A percentile compares a stretch with the other conserved stretches of the same genome.
Conservation (phyloP, 148 eudicot species). For the Rhododendron molle region DNA sequence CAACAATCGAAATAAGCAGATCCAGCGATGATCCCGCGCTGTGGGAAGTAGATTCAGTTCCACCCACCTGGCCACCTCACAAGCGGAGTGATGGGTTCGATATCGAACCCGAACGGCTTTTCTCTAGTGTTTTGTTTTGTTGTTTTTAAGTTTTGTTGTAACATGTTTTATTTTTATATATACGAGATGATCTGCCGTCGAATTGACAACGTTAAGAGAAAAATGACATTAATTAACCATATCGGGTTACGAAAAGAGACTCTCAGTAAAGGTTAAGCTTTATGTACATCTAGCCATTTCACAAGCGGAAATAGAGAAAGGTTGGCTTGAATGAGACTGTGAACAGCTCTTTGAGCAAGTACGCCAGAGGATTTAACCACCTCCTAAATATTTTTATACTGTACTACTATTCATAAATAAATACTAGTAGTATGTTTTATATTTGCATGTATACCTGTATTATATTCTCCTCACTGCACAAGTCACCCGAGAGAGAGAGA, state of each 20-base stretch:
- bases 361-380: conserved; percentile 1
- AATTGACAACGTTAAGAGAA: too few species aligned
- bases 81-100: too few species aligned
- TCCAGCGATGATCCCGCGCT: neutral
- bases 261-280: neutral
- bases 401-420: neutral
- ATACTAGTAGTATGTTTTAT: neutral
- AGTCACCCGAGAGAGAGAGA: neutral
- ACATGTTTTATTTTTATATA: too few species aligned
- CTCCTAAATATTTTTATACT: neutral
- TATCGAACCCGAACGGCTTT: too few species aligned
- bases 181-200: neutral
- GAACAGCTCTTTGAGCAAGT: conserved; percentile 6
- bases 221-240: neutral
- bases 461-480: neutral
- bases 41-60: neutral
- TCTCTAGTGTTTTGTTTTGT: too few species aligned
- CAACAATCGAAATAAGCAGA: too few species aligned
- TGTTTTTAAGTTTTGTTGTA: too few species aligned
- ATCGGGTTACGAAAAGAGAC: neutral
- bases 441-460: neutral
- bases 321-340: neutral
- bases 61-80: too few species aligned
- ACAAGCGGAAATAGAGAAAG: neutral
- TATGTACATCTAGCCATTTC: neutral